Base-by-base conservation (phyloP, 2,329 filamentous ascomycete genomes). In the Gaeumannomyces tritici region DNA sequence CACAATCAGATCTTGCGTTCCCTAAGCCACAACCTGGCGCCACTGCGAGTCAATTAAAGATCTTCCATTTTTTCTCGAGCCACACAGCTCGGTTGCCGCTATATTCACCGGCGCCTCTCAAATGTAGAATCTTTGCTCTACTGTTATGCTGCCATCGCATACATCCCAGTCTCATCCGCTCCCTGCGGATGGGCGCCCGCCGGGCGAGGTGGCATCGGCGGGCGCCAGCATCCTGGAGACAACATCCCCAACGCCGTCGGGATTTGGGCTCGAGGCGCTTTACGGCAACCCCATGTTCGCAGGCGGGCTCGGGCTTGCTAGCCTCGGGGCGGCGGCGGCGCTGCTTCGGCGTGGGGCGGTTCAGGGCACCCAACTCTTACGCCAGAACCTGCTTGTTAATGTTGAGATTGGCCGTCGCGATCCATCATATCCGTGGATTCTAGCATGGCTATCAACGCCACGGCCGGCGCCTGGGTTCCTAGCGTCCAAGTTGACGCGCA, bases 371-470 rank as follows among this genome's bases (percentile, higher is more conserved):
- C 83, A 84, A 56, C 81, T 96, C 63, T 77, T 96, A 63, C 89
- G 91, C 60, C 87, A 89, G 61, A 90, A 93, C 59, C 86, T 99
- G 77, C 86, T 99, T 33, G 91, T 98, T 69, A 92, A 97, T 70
- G 87, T 99, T 70, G 95, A 99, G 75, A 96, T 99, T 74, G 93
- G 90, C 74, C 90, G 91, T 72, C 90, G 93, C 70, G 95, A 99
- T 76, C 87, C 91, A 57, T 93, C 93, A 1, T 99, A 98, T 73
- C 87, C 87, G 55, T 98, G 93, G 93, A 86, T 99, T 55, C 82
- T 99, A 12, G 88, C 93, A 66, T 99, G 95, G 93, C 89, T 99
- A 73, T 93, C 92, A 8, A 83, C 91, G 62, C 91, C 91, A 66
- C 90, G 92, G 61, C 82, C 86, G 62, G 75, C 79, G 70, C 78